These are phyloP conservation scores for Trichoderma sp. DNA, from an alignment of 2,329 filamentous ascomycete species.

Conservation along the genomic window DNA sequence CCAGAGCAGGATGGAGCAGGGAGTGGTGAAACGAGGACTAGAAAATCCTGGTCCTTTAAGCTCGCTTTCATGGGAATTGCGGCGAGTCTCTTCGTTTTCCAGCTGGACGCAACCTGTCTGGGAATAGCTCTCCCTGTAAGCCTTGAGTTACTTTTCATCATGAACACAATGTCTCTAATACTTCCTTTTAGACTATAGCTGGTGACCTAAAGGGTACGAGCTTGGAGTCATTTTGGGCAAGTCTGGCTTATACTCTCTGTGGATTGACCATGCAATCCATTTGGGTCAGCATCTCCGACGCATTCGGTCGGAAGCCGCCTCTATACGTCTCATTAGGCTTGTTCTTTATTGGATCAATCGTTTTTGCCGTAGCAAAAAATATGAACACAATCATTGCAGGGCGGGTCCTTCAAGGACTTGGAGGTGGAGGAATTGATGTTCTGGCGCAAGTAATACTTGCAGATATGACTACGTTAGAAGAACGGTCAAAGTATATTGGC, in stretches of 20 bases:
- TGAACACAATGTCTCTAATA: not conserved
- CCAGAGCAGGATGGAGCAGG: not conserved
- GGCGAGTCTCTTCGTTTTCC: not conserved
- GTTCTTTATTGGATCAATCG: slow-evolving; percentile 46
- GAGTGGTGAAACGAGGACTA: not conserved
- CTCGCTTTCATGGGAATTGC: not conserved
- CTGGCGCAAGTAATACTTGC: slow-evolving; percentile 31
- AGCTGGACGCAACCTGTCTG: not conserved
- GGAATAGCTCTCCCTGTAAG: not conserved
- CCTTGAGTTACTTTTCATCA: slow-evolving; percentile 15
- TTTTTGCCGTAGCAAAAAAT: not conserved
- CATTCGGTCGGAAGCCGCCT: slow-evolving; percentile 38
- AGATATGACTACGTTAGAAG: slow-evolving; percentile 40
- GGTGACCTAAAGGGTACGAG: slow-evolving; percentile 55
- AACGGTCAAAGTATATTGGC: slow-evolving; percentile 36
- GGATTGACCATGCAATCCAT: slow-evolving; percentile 61
- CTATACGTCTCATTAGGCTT: slow-evolving; percentile 38
- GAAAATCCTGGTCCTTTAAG: not conserved
- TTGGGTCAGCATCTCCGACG: slow-evolving; percentile 39
- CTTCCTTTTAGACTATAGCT: slow-evolving; percentile 44
- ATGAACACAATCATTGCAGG: not conserved
- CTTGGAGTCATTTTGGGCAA: slow-evolving; percentile 70
- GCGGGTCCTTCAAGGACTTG: slow-evolving; percentile 30
- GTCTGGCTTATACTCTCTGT: slow-evolving; percentile 68
- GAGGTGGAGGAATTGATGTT: slow-evolving; percentile 1